phyloP scores from a whole-genome alignment of 495 filamentous ascomycete genomes.

The Xylaria longipes region DNA sequence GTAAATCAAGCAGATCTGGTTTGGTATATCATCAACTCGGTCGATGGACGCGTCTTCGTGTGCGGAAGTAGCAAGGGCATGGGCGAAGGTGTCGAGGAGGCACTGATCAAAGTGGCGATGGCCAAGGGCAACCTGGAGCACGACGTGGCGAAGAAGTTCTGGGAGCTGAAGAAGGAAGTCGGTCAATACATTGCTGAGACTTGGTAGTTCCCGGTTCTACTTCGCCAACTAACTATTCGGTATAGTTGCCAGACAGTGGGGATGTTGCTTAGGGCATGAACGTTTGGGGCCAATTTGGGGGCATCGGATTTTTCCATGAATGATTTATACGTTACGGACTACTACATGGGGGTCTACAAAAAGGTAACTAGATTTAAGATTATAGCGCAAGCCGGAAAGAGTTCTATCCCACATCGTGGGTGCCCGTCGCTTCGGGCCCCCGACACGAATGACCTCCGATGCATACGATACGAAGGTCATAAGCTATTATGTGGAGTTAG shows the following conservation, averaged over 20 bases:
- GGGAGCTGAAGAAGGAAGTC: conserved; percentile 80
- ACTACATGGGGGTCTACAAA: not conserved
- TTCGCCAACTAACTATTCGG: not conserved
- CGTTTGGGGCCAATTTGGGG: not conserved
- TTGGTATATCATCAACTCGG: conserved; percentile 92
- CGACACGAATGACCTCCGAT: not conserved
- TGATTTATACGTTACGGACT: not conserved
- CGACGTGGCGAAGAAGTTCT: conserved; percentile 77
- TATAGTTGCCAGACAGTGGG: not conserved
- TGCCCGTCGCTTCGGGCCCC: not conserved
- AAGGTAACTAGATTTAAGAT: conserved; percentile 5
- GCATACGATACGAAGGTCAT: not conserved
- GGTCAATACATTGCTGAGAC: conserved; percentile 89
- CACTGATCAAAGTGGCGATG: conserved; percentile 81
- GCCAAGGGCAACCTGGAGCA: conserved; percentile 75
- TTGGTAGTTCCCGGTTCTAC: conserved; percentile 46
- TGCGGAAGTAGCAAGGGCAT: conserved; percentile 94
- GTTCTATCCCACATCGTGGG: not conserved
- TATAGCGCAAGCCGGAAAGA: conserved; percentile 12
- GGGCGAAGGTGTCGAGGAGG: conserved; percentile 93
- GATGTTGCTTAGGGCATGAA: not conserved
- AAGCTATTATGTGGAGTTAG: not conserved
- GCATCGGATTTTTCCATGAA: not conserved
- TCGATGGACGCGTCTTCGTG: conserved; percentile 94
- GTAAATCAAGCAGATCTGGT: conserved; percentile 88